Evolutionary conservation across 2,329 filamentous ascomycete species (phyloP), one percentile per base, ranked within the genome.

Genomic region (Trichoderma semiorbis): DNA sequence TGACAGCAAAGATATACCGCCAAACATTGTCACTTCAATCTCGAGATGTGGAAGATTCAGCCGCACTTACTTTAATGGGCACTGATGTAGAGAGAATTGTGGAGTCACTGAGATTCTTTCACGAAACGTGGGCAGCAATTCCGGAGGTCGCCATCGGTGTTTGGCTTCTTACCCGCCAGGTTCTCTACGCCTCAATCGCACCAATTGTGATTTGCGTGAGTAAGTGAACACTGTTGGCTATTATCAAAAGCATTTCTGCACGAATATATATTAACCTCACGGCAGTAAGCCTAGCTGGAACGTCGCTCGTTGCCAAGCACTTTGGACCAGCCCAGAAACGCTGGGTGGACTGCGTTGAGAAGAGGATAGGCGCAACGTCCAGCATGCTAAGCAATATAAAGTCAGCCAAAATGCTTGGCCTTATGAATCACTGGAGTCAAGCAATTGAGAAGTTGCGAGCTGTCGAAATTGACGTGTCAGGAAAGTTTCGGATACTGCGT

Each of bases 21-120:
- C 84, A 85, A 72, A 83, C 82, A 0, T 72, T 84, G 4, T 71
- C 74, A 2, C 72, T 83, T 10, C 76, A 77, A n/a, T 74, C 75
- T 3, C 74, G 74, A 3, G 71, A 75, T 1, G 76, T 77, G 5
- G 78, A 80, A 21, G 79, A 82, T 30, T 77, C 78, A 1, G 79
- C 79, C 8, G 79, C 83, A 1, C 72, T 82, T 12, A 85, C 83
- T 4, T 75, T 85, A 14, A 85, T 86, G 82, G 84, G 80, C 62
- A 81, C 83, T 5, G 84, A 85, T 70, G 78, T 85, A 14, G 83
- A 84, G 18, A 72, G 75, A 24, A 78, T 82, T 12, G 72, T 73
- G 0, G 61, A 66, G 26, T 76, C 78, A 18, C 60, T 79, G 26
- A 50, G 74, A 6, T 64, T 67, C 6, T 62, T 82, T 12, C 77